Conservation (phyloP, 768 basidiomycete species). For the Mycena rebaudengoi region DNA sequence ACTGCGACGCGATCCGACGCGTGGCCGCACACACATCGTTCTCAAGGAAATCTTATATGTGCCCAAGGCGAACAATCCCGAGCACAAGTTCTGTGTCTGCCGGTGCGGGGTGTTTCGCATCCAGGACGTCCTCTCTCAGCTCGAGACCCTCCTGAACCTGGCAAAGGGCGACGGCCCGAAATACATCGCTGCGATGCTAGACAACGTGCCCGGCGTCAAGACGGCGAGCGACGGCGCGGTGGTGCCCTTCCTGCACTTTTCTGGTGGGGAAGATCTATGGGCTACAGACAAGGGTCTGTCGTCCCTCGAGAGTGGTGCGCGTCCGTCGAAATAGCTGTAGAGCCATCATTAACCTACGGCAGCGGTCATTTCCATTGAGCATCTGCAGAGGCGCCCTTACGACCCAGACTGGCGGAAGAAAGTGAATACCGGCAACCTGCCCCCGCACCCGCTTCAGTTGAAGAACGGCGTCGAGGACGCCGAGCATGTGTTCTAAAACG, state of each 20-base stretch:
- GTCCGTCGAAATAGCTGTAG: not conserved
- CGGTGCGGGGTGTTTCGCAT: slow-evolving; percentile 33
- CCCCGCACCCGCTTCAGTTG: slow-evolving; percentile 16
- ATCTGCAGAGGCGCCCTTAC: slow-evolving; percentile 9
- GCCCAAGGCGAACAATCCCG: slow-evolving; percentile 27
- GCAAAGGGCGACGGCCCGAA: slow-evolving; percentile 29
- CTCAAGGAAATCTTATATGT: slow-evolving; percentile 30
- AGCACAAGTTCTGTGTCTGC: slow-evolving; percentile 30
- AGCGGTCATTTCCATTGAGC: not conserved
- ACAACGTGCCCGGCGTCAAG: slow-evolving; percentile 8
- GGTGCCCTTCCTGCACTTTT: not conserved
- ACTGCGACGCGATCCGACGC: slow-evolving; percentile 33
- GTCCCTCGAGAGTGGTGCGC: slow-evolving; percentile 5
- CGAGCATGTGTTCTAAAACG: slow-evolving; percentile 27
- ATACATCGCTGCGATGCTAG: slow-evolving; percentile 26
- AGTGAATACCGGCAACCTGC: slow-evolving; percentile 24
- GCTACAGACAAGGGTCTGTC: not conserved
- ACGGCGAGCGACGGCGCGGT: not conserved
- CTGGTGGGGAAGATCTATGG: too few species aligned
- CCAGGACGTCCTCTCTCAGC: slow-evolving; percentile 29
- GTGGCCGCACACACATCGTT: slow-evolving; percentile 38
- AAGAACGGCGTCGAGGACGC: slow-evolving; percentile 23
- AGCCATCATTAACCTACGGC: not conserved
- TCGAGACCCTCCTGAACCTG: slow-evolving; percentile 29
- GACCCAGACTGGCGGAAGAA: slow-evolving; percentile 30